Percentiles rank a stretch among this genome's conserved stretches.
Evolutionary conservation across 495 filamentous ascomycete genomes (phyloP).

Genomic region (Articulospora tetracladia): DNA sequence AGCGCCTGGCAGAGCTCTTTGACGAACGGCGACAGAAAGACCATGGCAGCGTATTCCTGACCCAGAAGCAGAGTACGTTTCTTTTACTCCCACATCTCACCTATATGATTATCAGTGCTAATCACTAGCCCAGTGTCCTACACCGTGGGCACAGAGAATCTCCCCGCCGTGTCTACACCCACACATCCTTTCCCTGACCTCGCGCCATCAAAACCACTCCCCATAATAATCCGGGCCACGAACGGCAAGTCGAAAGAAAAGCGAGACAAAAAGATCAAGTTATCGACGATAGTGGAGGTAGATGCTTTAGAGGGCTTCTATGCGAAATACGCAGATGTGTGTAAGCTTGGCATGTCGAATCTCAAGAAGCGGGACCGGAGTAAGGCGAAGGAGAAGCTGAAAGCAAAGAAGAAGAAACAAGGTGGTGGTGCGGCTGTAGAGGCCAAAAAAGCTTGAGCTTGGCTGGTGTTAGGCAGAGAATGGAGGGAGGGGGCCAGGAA

Average conservation of each 20-base stretch:
- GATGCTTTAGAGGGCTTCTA: slow-evolving; percentile 78
- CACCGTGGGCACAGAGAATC: too few relatives aligned
- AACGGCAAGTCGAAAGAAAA: slow-evolving; percentile 59
- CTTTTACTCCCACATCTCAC: not conserved
- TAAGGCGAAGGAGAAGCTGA: slow-evolving; percentile 72
- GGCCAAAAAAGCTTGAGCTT: slow-evolving; percentile 13
- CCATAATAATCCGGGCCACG: slow-evolving; percentile 80
- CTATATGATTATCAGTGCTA: not conserved
- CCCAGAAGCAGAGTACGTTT: slow-evolving; percentile 72
- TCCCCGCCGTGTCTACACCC: too few relatives aligned
- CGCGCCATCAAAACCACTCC: slow-evolving; percentile 47
- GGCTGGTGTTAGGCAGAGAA: not conserved
- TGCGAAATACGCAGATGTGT: slow-evolving; percentile 82
- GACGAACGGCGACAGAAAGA: slow-evolving; percentile 59
- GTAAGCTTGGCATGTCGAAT: slow-evolving; percentile 80
- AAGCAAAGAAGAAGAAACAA: slow-evolving; percentile 65
- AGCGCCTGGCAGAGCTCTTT: slow-evolving; percentile 71
- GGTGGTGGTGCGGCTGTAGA: slow-evolving; percentile 22
- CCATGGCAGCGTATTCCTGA: slow-evolving; percentile 76
- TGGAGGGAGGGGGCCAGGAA: too few relatives aligned
- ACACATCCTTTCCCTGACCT: slow-evolving; percentile 56
- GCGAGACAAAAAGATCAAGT: slow-evolving; percentile 62
- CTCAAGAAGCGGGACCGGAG: slow-evolving; percentile 92
- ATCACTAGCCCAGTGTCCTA: slow-evolving; percentile 29
- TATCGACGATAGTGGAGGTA: slow-evolving; percentile 78